phyloP scores from a whole-genome alignment of 1,284 basidiomycete species.

The Papiliotrema fonsecae region DNA sequence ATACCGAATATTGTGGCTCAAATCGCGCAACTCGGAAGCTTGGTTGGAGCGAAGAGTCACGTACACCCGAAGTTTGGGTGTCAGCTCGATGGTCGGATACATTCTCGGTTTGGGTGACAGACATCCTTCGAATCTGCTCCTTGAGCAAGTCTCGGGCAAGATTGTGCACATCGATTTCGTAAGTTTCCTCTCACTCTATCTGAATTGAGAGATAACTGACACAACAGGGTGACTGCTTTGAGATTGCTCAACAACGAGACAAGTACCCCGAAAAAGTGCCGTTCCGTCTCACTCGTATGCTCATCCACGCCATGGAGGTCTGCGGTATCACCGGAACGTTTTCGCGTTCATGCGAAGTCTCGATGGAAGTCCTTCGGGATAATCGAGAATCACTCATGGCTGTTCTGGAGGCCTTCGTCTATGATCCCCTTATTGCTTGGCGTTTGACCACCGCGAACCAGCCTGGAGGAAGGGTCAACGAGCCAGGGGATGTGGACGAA shows the following conservation, averaged over 20 bases:
- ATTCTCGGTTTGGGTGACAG: constrained; percentile 97
- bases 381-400: constrained; percentile 99
- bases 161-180: constrained; percentile 95
- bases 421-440: constrained; percentile 59
- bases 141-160: constrained; percentile 89
- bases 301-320: constrained; percentile 99
- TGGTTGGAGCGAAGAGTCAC: constrained; percentile 97
- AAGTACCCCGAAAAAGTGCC: constrained; percentile 99
- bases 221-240: constrained; percentile 77
- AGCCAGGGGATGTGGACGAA: constrained; percentile 24
- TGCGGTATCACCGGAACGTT: constrained; percentile 98
- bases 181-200: constrained; percentile 10
- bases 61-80: constrained; percentile 90
- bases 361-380: constrained; percentile 91
- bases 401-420: constrained; percentile 78
- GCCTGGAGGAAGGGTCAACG: constrained; percentile 38
- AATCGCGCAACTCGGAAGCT: constrained; percentile 89
- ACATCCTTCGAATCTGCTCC: constrained; percentile 91
- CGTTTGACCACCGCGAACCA: constrained; percentile 48
- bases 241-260: constrained; percentile 90
- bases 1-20: constrained; percentile 97
- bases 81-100: constrained; percentile 96
- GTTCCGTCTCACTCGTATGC: constrained; percentile 96
- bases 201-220: neutral
- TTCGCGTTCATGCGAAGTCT: constrained; percentile 91